Evolutionary conservation across 495 filamentous ascomycete species (phyloP).

Genomic region (Elasticomyces elasticus): DNA sequence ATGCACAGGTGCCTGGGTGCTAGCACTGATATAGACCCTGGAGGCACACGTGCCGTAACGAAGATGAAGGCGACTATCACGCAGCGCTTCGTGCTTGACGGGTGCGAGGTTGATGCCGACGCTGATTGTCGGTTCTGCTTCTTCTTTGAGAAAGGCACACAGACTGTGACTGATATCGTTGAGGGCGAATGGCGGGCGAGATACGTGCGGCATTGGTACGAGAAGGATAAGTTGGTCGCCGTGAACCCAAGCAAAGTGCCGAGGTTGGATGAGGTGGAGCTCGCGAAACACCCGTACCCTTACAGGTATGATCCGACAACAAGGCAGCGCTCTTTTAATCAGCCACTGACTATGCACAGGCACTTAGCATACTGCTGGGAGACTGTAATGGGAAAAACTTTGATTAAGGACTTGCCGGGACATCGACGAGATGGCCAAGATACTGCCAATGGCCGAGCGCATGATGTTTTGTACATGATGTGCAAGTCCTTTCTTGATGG

Average conservation of each 20-base stretch:
- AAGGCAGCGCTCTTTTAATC: background rate
- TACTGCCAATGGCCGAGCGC: conserved; percentile 35
- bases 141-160: conserved; percentile 23
- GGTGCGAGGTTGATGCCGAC: conserved; percentile 25
- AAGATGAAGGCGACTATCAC: conserved; percentile 31
- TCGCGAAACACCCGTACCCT: conserved; percentile 19
- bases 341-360: conserved; percentile 14
- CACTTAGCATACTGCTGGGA: conserved; percentile 38
- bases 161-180: background rate
- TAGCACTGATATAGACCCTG: conserved; percentile 23
- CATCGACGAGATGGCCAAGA: conserved; percentile 36
- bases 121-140: conserved; percentile 26
- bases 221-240: conserved; percentile 26
- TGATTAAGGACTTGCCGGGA: conserved; percentile 39
- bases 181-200: conserved; percentile 22
- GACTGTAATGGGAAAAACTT: conserved; percentile 35
- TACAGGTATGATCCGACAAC: conserved; percentile 8
- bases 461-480: conserved; percentile 39
- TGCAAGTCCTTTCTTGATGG: conserved; percentile 42
- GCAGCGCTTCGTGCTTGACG: conserved; percentile 25
- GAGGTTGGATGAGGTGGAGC: conserved; percentile 12
- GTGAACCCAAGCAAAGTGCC: conserved; percentile 23
- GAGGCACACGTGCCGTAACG: conserved; percentile 22
- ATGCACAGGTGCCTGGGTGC: conserved; percentile 26
- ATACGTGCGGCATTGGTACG: conserved; percentile 26